Conservation (phyloP, 306 rosid genomes). For the Echinosophora koreensis region DNA sequence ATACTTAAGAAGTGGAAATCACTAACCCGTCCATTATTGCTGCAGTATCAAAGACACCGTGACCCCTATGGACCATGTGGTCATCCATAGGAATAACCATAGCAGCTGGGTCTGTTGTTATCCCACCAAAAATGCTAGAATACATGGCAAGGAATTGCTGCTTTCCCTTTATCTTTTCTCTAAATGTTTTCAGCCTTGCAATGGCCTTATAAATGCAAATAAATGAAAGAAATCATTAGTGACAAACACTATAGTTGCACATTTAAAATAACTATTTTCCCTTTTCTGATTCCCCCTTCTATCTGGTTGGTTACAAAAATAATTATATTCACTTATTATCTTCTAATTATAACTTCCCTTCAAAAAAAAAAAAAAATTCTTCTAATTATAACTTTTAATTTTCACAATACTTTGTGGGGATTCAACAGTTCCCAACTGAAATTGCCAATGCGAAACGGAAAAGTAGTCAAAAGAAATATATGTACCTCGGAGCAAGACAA, state of each 20-base stretch:
- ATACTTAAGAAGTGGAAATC: slow-evolving; percentile 25
- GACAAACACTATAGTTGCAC: slow-evolving; percentile 7
- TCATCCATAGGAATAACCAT: slow-evolving; percentile 95
- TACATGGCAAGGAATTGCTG: slow-evolving; percentile 88
- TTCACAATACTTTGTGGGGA: not conserved
- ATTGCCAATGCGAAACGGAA: slow-evolving; percentile 1
- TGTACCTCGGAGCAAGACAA: slow-evolving; percentile 68
- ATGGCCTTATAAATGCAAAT: slow-evolving; percentile 57
- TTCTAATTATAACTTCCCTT: not conserved
- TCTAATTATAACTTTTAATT: not conserved
- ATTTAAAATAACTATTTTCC: not conserved
- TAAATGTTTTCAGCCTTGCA: slow-evolving; percentile 60
- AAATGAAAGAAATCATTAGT: not conserved
- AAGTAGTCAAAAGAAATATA: slow-evolving; percentile 10
- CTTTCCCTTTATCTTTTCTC: slow-evolving; percentile 61
- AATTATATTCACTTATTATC: not conserved
- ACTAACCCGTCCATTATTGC: slow-evolving; percentile 88
- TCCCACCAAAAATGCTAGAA: slow-evolving; percentile 88
- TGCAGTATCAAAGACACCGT: slow-evolving; percentile 94
- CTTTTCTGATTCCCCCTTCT: not conserved
- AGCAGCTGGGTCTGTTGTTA: slow-evolving; percentile 78
- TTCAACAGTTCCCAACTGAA: not conserved
- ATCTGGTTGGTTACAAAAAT: not conserved
- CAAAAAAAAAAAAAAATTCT: no score
- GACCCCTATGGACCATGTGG: slow-evolving; percentile 97